These are phyloP conservation scores for Russula compacta DNA, from an alignment of 768 basidiomycete species.

Conservation along the genomic window DNA sequence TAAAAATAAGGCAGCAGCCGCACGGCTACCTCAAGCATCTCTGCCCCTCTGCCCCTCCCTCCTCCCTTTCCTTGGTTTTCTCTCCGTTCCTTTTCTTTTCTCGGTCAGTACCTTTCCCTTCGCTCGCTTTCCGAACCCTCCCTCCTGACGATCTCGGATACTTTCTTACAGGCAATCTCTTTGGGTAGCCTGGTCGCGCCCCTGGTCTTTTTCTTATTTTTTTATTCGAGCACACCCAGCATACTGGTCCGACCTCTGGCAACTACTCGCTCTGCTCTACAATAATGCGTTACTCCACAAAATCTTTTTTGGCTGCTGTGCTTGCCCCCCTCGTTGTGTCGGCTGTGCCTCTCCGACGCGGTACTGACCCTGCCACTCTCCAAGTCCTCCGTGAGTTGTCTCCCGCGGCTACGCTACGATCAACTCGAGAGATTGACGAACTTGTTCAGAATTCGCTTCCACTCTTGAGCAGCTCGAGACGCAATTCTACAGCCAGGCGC, in stretches of 20 bases:
- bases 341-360: constrained; percentile 41
- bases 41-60: too few relatives aligned
- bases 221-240: constrained; percentile 19
- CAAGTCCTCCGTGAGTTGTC: constrained; percentile 44
- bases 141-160: not conserved
- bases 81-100: not conserved
- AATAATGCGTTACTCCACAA: constrained; percentile 39
- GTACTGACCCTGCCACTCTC: constrained; percentile 31
- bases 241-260: constrained; percentile 23
- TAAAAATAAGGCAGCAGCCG: too few relatives aligned
- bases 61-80: not conserved
- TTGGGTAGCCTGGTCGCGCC: constrained; percentile 70
- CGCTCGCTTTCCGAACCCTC: not conserved
- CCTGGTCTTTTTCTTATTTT: constrained; percentile 37
- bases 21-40: too few relatives aligned
- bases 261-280: constrained; percentile 6
- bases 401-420: constrained; percentile 16
- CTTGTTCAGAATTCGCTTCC: constrained; percentile 55
- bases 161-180: constrained; percentile 20
- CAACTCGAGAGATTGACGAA: not conserved
- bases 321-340: constrained; percentile 36
- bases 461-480: constrained; percentile 69
- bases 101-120: not conserved
- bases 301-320: constrained; percentile 34
- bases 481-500: constrained; percentile 56